Conservation (phyloP, 1,139 yeast species). For the Taiozyma onychis region DNA sequence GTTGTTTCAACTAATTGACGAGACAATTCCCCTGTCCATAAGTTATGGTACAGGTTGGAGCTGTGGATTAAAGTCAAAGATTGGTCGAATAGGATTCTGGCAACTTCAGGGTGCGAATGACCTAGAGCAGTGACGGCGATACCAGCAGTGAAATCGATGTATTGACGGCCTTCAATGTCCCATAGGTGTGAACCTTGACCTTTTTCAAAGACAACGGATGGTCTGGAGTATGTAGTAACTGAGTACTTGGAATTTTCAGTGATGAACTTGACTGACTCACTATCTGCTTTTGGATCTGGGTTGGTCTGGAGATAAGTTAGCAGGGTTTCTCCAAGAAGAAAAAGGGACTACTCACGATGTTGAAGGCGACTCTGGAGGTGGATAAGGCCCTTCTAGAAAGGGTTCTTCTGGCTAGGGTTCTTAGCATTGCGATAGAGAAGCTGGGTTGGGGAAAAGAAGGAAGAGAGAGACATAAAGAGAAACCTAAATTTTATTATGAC, state of each 20-base stretch:
- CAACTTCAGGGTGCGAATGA: conserved; percentile 70
- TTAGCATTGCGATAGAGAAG: background rate
- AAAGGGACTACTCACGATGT: conserved; percentile 1
- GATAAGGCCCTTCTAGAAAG: conserved; percentile 7
- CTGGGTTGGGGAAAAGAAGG: background rate
- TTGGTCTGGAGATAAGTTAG: conserved; percentile 6
- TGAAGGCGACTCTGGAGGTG: conserved; percentile 5
- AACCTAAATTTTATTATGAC: background rate
- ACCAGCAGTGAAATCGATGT: conserved; percentile 90
- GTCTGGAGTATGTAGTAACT: conserved; percentile 82
- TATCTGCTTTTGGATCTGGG: conserved; percentile 10
- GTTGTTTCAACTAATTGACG: conserved; percentile 68
- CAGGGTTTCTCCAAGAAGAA: background rate
- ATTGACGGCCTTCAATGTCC: conserved; percentile 73
- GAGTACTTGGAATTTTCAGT: conserved; percentile 45
- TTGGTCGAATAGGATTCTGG: conserved; percentile 68
- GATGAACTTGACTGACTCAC: conserved; percentile 30
- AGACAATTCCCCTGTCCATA: conserved; percentile 78
- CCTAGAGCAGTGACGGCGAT: conserved; percentile 96
- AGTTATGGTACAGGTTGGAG: conserved; percentile 79
- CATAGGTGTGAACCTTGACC: conserved; percentile 72
- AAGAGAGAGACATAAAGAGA: background rate
- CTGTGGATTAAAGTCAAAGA: conserved; percentile 71
- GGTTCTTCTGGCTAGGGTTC: background rate
- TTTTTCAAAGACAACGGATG: conserved; percentile 60